Base-by-base conservation (phyloP, 1,284 basidiomycete genomes). In the Ustilago trichophora region DNA sequence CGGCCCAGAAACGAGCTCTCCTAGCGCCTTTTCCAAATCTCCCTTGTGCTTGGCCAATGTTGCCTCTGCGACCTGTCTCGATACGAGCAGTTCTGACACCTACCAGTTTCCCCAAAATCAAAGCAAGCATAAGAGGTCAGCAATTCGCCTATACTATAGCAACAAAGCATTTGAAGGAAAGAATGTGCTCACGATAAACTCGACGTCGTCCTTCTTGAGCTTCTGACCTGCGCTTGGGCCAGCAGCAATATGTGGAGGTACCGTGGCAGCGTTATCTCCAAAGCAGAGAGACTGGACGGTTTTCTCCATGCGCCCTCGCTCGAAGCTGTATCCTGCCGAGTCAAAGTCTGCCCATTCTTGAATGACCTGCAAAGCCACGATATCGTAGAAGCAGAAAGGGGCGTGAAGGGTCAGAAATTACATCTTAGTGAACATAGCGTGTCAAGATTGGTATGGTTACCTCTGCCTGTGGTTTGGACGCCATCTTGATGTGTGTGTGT, bases 271-370 rank as follows among this genome's bases (percentile, higher is more conserved):
- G 5, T 58, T 70, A 10, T 73, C 64, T 13, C 69, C 58, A 35
- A 78, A 70, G 56, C 75, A 77, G n/a, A 78, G 64, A 2, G 63
- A 48, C 32, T 75, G 69, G 2, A 78, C 54, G 10, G 55, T 69
- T 49, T 63, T 69, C 38, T 78, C 76, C 75, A 78, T 75, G 22
- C 75, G 63, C 7, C 75, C 72, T 10, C 76, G 64, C 52, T 77
- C 76, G 40, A 78, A 78, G 38, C 68, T 68, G 55, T 58, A 75
- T n/a, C 76, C 73, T 25, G 58, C 58, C 41, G 72, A 69, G 53
- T 77, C 76, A 27, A 67, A 68, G 55, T 78, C 76, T 38, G 70
- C 73, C 76, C 76, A 78, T 38, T 78, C 74, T 58, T 78, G 76
- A 37, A 78, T 77, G 31, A 78, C 75, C 63, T 78, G 52, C n/a